These are phyloP conservation scores for Pseudopithomyces maydicus DNA, from an alignment of 2,329 filamentous ascomycete genomes.

Conservation along the genomic window DNA sequence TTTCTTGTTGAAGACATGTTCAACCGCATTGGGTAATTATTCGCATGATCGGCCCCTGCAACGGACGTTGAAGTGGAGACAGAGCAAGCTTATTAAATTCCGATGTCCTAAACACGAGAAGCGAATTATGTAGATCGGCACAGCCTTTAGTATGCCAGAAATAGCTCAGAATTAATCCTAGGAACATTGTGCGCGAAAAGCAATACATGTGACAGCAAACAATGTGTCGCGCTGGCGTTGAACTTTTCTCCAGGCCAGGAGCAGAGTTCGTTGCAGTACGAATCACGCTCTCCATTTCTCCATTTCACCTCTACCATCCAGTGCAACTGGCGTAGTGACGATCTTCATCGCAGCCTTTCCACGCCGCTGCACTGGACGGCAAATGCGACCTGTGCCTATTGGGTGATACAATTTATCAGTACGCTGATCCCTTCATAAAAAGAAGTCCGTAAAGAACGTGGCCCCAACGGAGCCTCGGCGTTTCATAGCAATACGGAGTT, in stretches of 20 bases:
- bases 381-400: neutral
- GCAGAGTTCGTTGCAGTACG: too few relatives aligned
- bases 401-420: neutral
- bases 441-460: slow-evolving; percentile 1
- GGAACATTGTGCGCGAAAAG: neutral
- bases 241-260: too few relatives aligned
- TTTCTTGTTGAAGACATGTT: neutral
- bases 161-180: neutral
- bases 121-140: neutral
- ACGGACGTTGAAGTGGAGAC: slow-evolving; percentile 1
- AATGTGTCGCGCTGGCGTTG: too few relatives aligned
- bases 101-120: neutral
- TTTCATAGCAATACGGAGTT: slow-evolving; percentile 2
- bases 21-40: neutral
- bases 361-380: too few relatives aligned
- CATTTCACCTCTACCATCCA: too few relatives aligned
- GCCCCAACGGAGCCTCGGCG: slow-evolving; percentile 1
- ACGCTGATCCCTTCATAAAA: neutral
- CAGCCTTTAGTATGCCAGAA: neutral
- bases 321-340: too few relatives aligned
- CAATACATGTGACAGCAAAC: neutral
- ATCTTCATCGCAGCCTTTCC: too few relatives aligned
- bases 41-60: neutral
- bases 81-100: neutral
- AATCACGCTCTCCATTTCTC: too few relatives aligned